These are phyloP conservation scores for Claviceps cyperi DNA, from an alignment of 2,329 filamentous ascomycete species.

Conservation along the genomic window DNA sequence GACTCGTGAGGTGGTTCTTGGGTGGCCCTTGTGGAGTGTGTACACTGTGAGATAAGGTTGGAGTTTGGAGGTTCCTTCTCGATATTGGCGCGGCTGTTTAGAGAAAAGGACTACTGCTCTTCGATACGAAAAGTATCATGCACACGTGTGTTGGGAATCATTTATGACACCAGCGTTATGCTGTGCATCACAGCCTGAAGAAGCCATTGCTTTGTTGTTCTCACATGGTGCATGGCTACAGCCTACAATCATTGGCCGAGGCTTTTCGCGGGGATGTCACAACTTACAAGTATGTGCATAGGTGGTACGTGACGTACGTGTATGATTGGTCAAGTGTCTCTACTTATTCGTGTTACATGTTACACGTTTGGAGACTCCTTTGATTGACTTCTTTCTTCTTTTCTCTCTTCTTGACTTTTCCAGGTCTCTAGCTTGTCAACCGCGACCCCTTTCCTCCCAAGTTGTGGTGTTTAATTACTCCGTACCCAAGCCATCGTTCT, in stretches of 20 bases:
- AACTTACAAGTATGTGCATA: too few species aligned
- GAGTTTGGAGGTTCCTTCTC: too few species aligned
- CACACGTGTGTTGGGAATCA: too few species aligned
- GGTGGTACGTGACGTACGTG: background rate
- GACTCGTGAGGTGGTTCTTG: background rate
- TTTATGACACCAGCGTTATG: too few species aligned
- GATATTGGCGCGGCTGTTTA: too few species aligned
- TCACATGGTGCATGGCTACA: background rate
- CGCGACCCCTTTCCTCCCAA: background rate
- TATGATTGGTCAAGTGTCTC: too few species aligned
- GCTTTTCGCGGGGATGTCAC: background rate
- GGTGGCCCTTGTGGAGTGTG: background rate
- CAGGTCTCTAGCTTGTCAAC: background rate
- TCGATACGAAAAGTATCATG: too few species aligned
- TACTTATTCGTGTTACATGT: too few species aligned
- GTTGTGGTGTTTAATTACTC: slow-evolving; percentile 1
- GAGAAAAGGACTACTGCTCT: too few species aligned
- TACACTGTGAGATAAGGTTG: too few species aligned
- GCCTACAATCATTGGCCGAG: background rate
- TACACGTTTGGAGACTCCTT: background rate
- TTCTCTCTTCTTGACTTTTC: background rate
- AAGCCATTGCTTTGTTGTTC: background rate
- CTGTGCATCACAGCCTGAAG: too few species aligned
- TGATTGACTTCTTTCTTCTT: background rate
- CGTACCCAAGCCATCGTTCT: background rate